Percentiles rank a stretch among this genome's conserved stretches.
Conservation (phyloP, 2,329 filamentous ascomycete genomes). For the Daldinia sp. region DNA sequence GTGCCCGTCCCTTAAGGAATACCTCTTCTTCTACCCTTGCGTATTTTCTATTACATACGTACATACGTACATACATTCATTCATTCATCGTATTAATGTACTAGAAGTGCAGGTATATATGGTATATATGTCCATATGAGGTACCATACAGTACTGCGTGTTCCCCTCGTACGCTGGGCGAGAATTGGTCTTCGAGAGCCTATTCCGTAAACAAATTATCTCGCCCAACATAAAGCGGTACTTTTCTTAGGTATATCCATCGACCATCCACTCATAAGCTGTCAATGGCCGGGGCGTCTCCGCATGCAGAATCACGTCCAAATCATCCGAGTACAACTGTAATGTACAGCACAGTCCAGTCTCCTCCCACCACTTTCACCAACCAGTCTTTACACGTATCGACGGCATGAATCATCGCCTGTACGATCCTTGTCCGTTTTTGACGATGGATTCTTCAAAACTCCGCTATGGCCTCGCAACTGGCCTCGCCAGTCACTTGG, state of each 20-base stretch:
- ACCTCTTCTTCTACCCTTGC: neutral
- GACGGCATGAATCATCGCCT: conserved; percentile 39
- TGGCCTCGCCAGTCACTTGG: conserved; percentile 4
- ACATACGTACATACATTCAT: neutral
- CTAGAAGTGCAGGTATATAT: neutral
- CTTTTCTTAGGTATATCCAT: conserved; percentile 10
- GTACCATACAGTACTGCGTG: neutral
- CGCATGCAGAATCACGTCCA: conserved; percentile 43
- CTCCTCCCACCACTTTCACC: conserved; percentile 34
- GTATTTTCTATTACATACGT: conserved; percentile 6
- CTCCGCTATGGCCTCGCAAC: conserved; percentile 22
- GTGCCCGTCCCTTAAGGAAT: neutral
- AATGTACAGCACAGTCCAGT: conserved; percentile 41
- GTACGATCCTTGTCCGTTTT: conserved; percentile 36
- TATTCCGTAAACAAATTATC: conserved; percentile 32
- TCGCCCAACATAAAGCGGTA: conserved; percentile 26
- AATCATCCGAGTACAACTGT: conserved; percentile 46
- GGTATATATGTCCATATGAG: conserved; percentile 1
- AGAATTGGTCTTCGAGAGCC: conserved; percentile 15
- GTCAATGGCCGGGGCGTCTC: conserved; percentile 36
- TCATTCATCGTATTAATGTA: conserved; percentile 4
- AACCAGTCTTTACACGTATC: conserved; percentile 44
- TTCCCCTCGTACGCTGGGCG: conserved; percentile 20
- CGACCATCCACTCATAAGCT: conserved; percentile 27
- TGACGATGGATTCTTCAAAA: conserved; percentile 27